phyloP scores from a whole-genome alignment of 2,329 filamentous ascomycete genomes.

The Colletotrichum cordylinicola region DNA sequence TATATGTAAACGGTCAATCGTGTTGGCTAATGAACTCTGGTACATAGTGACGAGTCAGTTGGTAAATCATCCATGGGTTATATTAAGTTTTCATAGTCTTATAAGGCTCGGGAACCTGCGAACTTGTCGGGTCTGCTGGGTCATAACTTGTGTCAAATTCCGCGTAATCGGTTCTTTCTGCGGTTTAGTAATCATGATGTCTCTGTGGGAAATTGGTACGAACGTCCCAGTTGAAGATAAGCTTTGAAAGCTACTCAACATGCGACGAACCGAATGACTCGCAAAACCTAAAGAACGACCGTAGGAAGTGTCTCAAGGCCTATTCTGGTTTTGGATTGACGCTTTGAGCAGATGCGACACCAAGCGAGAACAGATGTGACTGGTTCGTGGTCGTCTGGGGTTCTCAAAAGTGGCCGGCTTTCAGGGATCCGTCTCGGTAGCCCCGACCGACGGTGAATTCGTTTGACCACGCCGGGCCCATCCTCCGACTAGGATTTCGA shows the following conservation, averaged over 20 bases:
- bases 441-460: neutral
- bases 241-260: neutral
- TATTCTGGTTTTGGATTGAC: neutral
- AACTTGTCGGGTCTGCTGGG: neutral
- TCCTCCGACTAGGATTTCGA: neutral
- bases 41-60: neutral
- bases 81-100: neutral
- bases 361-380: neutral
- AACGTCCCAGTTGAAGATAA: neutral
- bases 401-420: neutral
- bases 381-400: neutral
- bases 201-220: neutral
- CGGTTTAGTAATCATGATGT: fast-evolving
- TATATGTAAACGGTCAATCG: neutral
- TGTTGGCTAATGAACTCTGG: neutral
- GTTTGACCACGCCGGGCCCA: neutral
- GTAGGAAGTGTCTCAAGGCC: neutral
- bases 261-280: neutral
- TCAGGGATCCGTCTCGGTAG: neutral
- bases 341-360: neutral
- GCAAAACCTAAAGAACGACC: neutral
- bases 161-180: neutral
- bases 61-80: neutral
- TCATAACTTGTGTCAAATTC: neutral
- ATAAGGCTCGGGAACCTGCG: neutral